Percentiles rank a stretch among this genome's conserved stretches.
Conservation (phyloP, 23 red algal species). For the Chondrus crispus region DNA sequence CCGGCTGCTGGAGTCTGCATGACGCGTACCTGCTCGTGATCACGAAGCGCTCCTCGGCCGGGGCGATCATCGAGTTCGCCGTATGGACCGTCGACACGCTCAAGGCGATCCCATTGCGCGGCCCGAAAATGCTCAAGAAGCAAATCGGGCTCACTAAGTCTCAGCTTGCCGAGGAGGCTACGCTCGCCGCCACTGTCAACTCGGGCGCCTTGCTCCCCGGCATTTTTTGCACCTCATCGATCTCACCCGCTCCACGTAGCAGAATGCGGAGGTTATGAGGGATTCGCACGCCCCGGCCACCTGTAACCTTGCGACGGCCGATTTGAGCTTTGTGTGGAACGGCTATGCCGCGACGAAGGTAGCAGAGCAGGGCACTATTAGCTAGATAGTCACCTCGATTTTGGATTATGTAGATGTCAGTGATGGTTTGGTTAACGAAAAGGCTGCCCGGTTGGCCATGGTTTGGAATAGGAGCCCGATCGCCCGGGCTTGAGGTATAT, state of each 20-base stretch:
- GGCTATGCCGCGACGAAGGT: conserved; percentile 57
- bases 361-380: conserved; percentile 24
- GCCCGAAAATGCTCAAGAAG: conserved; percentile 36
- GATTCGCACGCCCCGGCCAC: conserved; percentile 23
- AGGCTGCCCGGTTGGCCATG: conserved; percentile 65
- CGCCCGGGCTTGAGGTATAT: conserved; percentile 81
- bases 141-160: conserved; percentile 16
- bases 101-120: conserved; percentile 43
- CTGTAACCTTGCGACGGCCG: conserved; percentile 45
- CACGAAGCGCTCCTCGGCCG: conserved; percentile 29
- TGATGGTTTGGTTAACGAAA: conserved; percentile 63
- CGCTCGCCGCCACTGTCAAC: conserved; percentile 23
- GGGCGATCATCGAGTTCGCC: conserved; percentile 29
- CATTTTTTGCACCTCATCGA: conserved; percentile 51
- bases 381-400: conserved; percentile 58
- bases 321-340: conserved; percentile 78
- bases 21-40: conserved; percentile 63
- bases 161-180: conserved; percentile 40
- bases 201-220: conserved; percentile 36
- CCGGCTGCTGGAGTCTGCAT: conserved; percentile 40
- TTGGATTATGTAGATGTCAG: conserved; percentile 71
- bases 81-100: conserved; percentile 48
- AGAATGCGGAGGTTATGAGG: conserved; percentile 36
- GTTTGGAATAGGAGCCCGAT: conserved; percentile 62
- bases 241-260: conserved; percentile 48